Evolutionary conservation across 2,329 filamentous ascomycete genomes (phyloP).

Genomic region (Colletotrichum sp.): DNA sequence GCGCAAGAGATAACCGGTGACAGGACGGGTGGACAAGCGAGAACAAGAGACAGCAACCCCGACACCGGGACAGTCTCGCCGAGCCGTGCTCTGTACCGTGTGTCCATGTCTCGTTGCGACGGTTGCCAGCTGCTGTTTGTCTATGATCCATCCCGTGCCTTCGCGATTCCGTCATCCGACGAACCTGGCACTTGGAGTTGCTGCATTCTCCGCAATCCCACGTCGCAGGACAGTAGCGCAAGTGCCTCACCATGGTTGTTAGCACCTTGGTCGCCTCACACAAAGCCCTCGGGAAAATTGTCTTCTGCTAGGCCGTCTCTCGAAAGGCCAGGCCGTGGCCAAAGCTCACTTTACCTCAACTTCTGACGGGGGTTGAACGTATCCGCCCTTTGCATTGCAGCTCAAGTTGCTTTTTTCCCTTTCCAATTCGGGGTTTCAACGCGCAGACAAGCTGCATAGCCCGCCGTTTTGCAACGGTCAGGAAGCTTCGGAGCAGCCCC

Average conservation of each 20-base stretch:
- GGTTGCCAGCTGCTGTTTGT: background rate
- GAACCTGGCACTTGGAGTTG: background rate
- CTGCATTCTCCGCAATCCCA: background rate
- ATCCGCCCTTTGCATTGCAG: background rate
- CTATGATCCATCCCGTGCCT: background rate
- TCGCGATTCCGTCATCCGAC: background rate
- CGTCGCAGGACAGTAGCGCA: slow-evolving; percentile 14
- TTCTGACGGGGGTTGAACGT: background rate
- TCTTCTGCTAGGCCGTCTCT: background rate
- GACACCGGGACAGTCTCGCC: background rate
- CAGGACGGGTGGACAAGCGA: background rate
- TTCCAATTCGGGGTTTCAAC: background rate
- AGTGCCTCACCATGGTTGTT: slow-evolving; percentile 11
- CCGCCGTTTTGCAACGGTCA: background rate
- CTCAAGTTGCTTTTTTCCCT: background rate
- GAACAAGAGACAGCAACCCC: background rate
- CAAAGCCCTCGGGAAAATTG: background rate
- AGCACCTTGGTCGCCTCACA: background rate
- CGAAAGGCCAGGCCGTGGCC: background rate
- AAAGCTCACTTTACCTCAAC: background rate
- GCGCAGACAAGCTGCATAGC: background rate
- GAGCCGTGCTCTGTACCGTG: background rate
- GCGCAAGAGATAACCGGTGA: background rate
- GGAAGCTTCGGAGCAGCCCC: background rate
- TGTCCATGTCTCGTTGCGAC: background rate